Evolutionary conservation across 1,284 basidiomycete genomes (phyloP), one percentile per base, ranked within the genome.

Genomic region (Cryptococcus maquisensis): DNA sequence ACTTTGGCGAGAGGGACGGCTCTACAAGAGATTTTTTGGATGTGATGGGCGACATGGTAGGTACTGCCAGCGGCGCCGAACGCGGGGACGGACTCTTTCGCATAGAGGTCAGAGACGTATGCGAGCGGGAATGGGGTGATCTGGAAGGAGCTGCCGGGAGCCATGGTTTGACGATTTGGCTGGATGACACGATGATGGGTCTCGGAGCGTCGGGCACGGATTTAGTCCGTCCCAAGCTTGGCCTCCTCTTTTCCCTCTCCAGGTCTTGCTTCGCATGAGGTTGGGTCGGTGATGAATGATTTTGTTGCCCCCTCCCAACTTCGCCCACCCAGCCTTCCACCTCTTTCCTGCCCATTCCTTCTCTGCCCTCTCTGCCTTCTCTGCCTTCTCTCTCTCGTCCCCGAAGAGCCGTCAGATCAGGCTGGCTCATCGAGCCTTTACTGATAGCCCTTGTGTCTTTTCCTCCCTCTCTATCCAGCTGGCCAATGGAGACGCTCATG

Each of bases 371-470:
- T 15, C 13, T 16, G 3, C n/a, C n/a, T 20, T 26, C n/a, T 15
- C 28, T 20, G 36, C 49, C 46, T 47, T 50, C 36, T 44, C 56
- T 32, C 28, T 32, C 28, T 10, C 28, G 28, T n/a, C 65, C 65
- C 6, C 69, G 57, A 47, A 74, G 51, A 4, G 62, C 68, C 7
- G 60, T 59, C 36, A 74, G 52, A 51, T 74, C 69, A 0, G 72
- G 72, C 53, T 74, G 72, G 32, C 68, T 71, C 4, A 56, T 54
- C 18, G 68, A 68, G 21, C 38, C 43, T 37, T 12, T 13, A 52
- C 39, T 32, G 28, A 32, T 32, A 6, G 28, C 28, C 10, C 3
- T 32, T 10, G 7, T 10, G 6, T 32, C 28, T 32, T 32, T 32
- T 3, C 28, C 4, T 7, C 28, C 28, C 10, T 32, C 28, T 6